Conservation (phyloP, 2,329 filamentous ascomycete species). For the Pseudogymnoascus sp. region DNA sequence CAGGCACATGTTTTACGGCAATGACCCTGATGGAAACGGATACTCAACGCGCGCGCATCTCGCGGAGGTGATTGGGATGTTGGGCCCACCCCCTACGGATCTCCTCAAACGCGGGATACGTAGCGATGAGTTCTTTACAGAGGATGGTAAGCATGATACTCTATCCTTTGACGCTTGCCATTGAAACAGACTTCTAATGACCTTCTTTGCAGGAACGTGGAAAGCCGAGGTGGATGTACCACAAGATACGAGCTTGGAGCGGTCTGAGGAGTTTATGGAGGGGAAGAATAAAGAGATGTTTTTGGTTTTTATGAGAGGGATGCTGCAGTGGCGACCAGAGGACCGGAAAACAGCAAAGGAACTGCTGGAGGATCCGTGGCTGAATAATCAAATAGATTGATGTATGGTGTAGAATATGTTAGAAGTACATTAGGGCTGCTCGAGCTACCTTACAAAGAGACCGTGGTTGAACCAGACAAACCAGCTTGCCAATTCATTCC, state of each 20-base stretch:
- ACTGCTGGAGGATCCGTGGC: constrained; percentile 32
- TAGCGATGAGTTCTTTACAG: constrained; percentile 11
- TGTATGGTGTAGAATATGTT: not conserved
- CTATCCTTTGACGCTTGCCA: not conserved
- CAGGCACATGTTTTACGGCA: constrained; percentile 32
- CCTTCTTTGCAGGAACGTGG: not conserved
- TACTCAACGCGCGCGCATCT: constrained; percentile 15
- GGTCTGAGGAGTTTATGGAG: constrained; percentile 7
- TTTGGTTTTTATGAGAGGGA: constrained; percentile 28
- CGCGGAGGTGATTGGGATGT: constrained; percentile 13
- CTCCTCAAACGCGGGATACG: constrained; percentile 7
- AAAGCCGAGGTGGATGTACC: constrained; percentile 8
- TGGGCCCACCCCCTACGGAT: constrained; percentile 15
- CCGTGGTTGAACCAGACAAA: not conserved
- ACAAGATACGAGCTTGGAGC: constrained; percentile 9
- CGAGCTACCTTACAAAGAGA: not conserved
- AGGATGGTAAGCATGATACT: constrained; percentile 11
- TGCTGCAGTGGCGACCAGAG: constrained; percentile 33
- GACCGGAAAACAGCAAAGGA: constrained; percentile 30
- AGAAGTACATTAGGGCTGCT: not conserved
- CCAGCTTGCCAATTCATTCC: not conserved
- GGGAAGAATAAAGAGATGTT: constrained; percentile 27
- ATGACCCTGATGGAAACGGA: constrained; percentile 9
- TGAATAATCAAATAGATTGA: constrained; percentile 14
- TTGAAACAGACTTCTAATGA: not conserved